These are phyloP conservation scores for Eutypella sp. DNA, from an alignment of 2,329 filamentous ascomycete species.

Conservation along the genomic window DNA sequence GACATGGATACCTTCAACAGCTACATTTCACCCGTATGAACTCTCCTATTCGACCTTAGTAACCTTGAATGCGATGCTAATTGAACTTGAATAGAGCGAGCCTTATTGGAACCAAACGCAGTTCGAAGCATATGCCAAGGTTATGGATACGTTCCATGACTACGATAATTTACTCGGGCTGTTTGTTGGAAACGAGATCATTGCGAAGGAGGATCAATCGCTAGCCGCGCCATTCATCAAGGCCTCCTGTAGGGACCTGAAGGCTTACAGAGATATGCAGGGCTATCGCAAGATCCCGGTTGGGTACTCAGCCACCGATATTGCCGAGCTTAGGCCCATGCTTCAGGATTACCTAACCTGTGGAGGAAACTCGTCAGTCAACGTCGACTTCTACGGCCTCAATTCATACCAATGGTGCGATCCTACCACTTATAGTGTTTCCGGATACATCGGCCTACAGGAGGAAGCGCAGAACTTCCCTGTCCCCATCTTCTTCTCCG, in stretches of 20 bases:
- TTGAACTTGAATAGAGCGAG: conserved; percentile 35
- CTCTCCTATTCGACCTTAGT: neutral
- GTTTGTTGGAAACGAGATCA: conserved; percentile 85
- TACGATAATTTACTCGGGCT: conserved; percentile 81
- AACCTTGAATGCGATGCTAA: neutral
- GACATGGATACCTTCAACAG: conserved; percentile 75
- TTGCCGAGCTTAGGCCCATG: conserved; percentile 60
- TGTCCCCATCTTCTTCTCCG: conserved; percentile 85
- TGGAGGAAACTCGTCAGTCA: conserved; percentile 62
- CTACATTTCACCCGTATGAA: conserved; percentile 58
- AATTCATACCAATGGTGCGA: conserved; percentile 85
- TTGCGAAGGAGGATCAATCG: conserved; percentile 57
- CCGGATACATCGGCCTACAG: conserved; percentile 68
- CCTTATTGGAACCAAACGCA: conserved; percentile 72
- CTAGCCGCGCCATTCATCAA: conserved; percentile 76
- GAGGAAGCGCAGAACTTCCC: conserved; percentile 63
- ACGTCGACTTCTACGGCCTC: conserved; percentile 77
- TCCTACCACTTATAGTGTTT: conserved; percentile 48
- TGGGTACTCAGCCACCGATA: conserved; percentile 85
- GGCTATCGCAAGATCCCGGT: conserved; percentile 76
- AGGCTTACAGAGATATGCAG: conserved; percentile 71
- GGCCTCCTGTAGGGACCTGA: conserved; percentile 75
- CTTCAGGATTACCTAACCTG: conserved; percentile 72
- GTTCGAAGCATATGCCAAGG: conserved; percentile 60
- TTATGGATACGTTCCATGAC: conserved; percentile 71